phyloP scores from a whole-genome alignment of 129 eudicot species.

The Pulicaria dysenterica region DNA sequence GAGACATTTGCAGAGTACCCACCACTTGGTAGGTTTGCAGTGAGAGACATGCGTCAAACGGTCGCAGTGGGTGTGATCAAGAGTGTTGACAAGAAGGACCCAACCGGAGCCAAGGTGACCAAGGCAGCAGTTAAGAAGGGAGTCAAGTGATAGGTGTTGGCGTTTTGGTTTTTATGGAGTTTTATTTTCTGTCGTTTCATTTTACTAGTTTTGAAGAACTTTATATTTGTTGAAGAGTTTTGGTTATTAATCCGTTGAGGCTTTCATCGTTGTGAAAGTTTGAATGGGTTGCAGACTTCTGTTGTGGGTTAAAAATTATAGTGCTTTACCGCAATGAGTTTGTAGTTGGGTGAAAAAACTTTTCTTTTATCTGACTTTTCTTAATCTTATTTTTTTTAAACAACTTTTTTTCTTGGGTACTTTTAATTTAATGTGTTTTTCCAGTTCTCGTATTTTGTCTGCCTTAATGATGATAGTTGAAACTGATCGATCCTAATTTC shows the following conservation, averaged over 20 bases:
- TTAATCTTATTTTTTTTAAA: not conserved
- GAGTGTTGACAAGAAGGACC: constrained; percentile 58
- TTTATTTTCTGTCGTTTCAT: constrained; percentile 8
- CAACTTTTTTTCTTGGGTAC: not conserved
- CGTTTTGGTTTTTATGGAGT: constrained; percentile 20
- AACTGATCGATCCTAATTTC: no score
- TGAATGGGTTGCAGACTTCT: constrained; percentile 27
- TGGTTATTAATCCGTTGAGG: constrained; percentile 8
- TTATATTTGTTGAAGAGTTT: constrained; percentile 32
- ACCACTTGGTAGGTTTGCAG: constrained; percentile 42
- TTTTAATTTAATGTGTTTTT: not conserved
- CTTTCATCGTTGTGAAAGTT: constrained; percentile 24
- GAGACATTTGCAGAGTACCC: constrained; percentile 37
- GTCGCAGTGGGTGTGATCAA: constrained; percentile 56
- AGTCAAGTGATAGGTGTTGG: constrained; percentile 38
- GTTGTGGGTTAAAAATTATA: constrained; percentile 28
- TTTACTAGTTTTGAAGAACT: constrained; percentile 34
- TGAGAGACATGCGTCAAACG: constrained; percentile 59
- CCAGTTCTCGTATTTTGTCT: not conserved
- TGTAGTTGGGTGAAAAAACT: constrained; percentile 27
- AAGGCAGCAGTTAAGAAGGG: constrained; percentile 54
- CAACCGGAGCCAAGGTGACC: constrained; percentile 52
- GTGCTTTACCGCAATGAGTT: constrained; percentile 29
- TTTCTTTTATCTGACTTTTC: constrained; percentile 6
- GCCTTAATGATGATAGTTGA: no score